These are phyloP conservation scores for Tilletia caries DNA, from an alignment of 1,284 basidiomycete species.

Conservation along the genomic window DNA sequence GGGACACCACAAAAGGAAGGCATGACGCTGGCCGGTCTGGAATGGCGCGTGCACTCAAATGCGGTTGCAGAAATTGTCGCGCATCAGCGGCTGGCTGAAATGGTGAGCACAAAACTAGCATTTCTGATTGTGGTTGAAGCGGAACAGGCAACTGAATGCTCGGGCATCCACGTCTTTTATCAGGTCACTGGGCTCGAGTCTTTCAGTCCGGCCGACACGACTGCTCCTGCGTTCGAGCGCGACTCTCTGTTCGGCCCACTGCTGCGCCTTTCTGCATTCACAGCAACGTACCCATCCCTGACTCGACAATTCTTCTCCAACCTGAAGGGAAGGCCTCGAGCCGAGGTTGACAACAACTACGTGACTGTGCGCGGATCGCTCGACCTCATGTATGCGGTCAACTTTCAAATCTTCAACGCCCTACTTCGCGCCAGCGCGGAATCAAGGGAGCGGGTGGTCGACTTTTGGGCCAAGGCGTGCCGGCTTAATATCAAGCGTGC, in stretches of 20 bases:
- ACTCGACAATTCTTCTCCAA: slow-evolving; percentile 39
- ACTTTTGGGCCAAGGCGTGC: slow-evolving; percentile 73
- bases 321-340: slow-evolving; percentile 28
- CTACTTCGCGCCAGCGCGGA: slow-evolving; percentile 77
- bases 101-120: slow-evolving; percentile 56
- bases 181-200: slow-evolving; percentile 12
- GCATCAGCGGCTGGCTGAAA: slow-evolving; percentile 75
- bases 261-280: slow-evolving; percentile 42
- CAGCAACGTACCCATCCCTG: slow-evolving; percentile 42
- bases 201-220: slow-evolving; percentile 67
- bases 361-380: slow-evolving; percentile 42
- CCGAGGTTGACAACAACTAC: slow-evolving; percentile 39
- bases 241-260: slow-evolving; percentile 47
- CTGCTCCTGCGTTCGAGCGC: slow-evolving; percentile 56
- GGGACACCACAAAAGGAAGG: slow-evolving; percentile 29
- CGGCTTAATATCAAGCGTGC: slow-evolving; percentile 78
- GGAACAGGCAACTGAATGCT: not conserved
- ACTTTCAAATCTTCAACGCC: slow-evolving; percentile 85
- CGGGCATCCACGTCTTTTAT: not conserved
- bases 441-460: slow-evolving; percentile 77
- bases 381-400: slow-evolving; percentile 61
- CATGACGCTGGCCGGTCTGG: slow-evolving; percentile 42
- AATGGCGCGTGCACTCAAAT: slow-evolving; percentile 80
- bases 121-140: not conserved
- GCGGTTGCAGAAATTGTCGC: slow-evolving; percentile 77